A percentile compares a stretch with the other conserved stretches of the same genome.
These are phyloP conservation scores for Capronia coronata DNA, from an alignment of 2,329 filamentous ascomycete species.

Conservation along the genomic window DNA sequence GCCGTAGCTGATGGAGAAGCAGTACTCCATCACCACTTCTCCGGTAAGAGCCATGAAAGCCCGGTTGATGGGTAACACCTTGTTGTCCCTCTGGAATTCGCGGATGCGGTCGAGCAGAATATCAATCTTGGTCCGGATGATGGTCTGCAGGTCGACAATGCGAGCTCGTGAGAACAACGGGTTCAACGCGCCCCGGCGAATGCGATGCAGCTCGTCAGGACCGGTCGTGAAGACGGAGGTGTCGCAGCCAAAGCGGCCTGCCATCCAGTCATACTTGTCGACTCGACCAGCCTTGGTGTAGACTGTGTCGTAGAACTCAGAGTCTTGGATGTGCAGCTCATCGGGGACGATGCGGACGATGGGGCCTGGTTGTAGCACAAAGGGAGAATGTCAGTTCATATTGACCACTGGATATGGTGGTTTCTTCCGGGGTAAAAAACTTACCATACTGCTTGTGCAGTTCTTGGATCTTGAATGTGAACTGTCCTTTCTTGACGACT, in stretches of 20 bases:
- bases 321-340: constrained; percentile 33
- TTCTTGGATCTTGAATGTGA: constrained; percentile 27
- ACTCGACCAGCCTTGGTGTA: constrained; percentile 32
- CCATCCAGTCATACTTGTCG: constrained; percentile 31
- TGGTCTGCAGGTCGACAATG: constrained; percentile 28
- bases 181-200: constrained; percentile 32
- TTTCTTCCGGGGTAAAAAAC: neutral
- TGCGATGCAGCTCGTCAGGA: constrained; percentile 31
- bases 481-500: constrained; percentile 26
- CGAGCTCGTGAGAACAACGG: constrained; percentile 33
- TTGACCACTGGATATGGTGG: neutral
- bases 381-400: neutral
- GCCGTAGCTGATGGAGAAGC: constrained; percentile 28
- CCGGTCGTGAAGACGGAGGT: constrained; percentile 31
- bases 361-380: constrained; percentile 26
- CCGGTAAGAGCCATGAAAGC: constrained; percentile 27
- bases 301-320: constrained; percentile 30
- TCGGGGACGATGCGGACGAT: constrained; percentile 34
- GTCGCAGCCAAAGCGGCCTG: constrained; percentile 30
- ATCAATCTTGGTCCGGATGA: constrained; percentile 29
- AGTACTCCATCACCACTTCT: constrained; percentile 31
- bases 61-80: constrained; percentile 15
- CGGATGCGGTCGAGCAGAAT: constrained; percentile 26
- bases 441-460: constrained; percentile 31
- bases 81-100: constrained; percentile 15